Conservation (phyloP, 2,329 filamentous ascomycete genomes). For the Stemphylium vesicarium region DNA sequence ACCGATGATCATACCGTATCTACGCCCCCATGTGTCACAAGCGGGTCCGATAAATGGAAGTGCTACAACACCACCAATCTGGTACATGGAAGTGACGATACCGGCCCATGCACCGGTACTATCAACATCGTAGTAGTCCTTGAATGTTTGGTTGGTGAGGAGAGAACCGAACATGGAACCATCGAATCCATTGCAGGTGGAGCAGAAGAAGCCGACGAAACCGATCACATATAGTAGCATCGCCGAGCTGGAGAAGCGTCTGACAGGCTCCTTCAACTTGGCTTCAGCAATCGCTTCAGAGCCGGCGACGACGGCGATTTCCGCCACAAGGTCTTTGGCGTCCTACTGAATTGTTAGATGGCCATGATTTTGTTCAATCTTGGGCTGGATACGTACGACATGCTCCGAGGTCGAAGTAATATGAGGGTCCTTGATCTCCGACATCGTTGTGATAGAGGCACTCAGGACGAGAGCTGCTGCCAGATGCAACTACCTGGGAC, state of each 20-base stretch:
- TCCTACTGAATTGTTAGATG: slow-evolving; percentile 12
- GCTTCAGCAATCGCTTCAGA: slow-evolving; percentile 64
- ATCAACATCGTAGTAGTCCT: slow-evolving; percentile 51
- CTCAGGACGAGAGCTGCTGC: slow-evolving; percentile 18
- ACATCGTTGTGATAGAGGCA: slow-evolving; percentile 18
- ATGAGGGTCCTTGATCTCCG: slow-evolving; percentile 21
- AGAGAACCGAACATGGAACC: slow-evolving; percentile 63
- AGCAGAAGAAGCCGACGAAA: slow-evolving; percentile 51
- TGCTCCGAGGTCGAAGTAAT: slow-evolving; percentile 21
- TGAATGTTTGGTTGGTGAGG: slow-evolving; percentile 54
- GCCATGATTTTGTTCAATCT: neutral
- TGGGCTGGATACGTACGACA: slow-evolving; percentile 15
- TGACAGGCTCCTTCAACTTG: slow-evolving; percentile 59
- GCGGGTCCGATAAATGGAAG: slow-evolving; percentile 56
- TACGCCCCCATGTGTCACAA: slow-evolving; percentile 53
- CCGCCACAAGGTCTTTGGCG: slow-evolving; percentile 25
- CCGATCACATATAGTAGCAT: slow-evolving; percentile 33
- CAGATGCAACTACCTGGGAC: slow-evolving; percentile 10
- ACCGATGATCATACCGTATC: slow-evolving; percentile 60
- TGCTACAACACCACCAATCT: slow-evolving; percentile 55
- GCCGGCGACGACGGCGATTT: slow-evolving; percentile 57
- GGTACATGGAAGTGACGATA: slow-evolving; percentile 56
- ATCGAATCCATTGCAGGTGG: slow-evolving; percentile 65
- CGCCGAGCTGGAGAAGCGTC: slow-evolving; percentile 19
- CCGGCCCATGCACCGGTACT: slow-evolving; percentile 54